phyloP scores from a whole-genome alignment of 305 asterid species.

The Salvia sclarea region DNA sequence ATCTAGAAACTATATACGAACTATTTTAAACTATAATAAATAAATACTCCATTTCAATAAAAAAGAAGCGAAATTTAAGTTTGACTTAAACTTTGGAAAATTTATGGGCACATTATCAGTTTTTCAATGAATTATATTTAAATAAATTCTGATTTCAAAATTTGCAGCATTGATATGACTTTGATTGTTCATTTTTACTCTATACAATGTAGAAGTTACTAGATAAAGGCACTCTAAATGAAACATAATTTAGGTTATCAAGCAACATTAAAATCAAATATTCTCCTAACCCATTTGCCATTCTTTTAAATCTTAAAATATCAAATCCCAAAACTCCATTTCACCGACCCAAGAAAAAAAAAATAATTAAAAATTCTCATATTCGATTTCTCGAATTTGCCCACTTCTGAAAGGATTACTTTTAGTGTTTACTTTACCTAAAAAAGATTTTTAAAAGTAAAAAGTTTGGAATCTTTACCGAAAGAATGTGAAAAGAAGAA shows the following conservation, averaged over 20 bases:
- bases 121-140: too few relatives aligned
- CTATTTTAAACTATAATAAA: too few relatives aligned
- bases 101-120: too few relatives aligned
- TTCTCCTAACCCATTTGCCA: background rate
- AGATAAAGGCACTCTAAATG: too few relatives aligned
- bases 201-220: too few relatives aligned
- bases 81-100: too few relatives aligned
- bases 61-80: too few relatives aligned
- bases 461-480: conserved; percentile 1
- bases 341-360: background rate
- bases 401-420: background rate
- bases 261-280: background rate
- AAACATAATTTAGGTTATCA: too few relatives aligned
- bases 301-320: background rate
- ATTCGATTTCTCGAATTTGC: conserved; percentile 1
- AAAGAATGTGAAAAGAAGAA: conserved; percentile 9
- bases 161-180: too few relatives aligned
- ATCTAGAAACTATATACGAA: background rate
- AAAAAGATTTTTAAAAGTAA: background rate
- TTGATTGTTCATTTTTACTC: too few relatives aligned
- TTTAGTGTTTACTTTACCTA: background rate
- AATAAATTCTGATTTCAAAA: too few relatives aligned
- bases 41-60: too few relatives aligned
- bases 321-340: background rate
- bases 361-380: background rate